Evolutionary conservation across 805 yeast genomes (phyloP).

Genomic region (Saccharomycopsis amapae): DNA sequence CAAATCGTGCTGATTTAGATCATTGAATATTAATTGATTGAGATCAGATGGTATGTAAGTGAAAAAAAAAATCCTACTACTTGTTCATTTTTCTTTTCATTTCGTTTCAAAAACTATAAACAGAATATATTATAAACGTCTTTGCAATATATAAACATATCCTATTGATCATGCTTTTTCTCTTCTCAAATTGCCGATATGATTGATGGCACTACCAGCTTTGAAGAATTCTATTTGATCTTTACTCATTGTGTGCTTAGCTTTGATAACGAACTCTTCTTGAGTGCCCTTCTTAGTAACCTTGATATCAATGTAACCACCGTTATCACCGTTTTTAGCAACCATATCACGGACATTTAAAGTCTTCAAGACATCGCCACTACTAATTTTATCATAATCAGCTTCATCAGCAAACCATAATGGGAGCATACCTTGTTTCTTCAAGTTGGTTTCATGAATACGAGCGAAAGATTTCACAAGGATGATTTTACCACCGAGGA

Average conservation of each 20-base stretch:
- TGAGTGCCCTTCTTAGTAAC: conserved; percentile 74
- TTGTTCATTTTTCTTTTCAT: neutral
- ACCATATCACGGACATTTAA: conserved; percentile 69
- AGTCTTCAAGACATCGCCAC: conserved; percentile 77
- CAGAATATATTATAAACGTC: neutral
- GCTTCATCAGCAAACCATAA: conserved; percentile 83
- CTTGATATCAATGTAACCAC: conserved; percentile 65
- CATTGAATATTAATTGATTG: too few relatives aligned
- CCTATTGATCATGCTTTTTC: conserved; percentile 6
- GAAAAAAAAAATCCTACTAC: neutral
- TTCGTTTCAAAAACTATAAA: too few relatives aligned
- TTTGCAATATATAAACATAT: neutral
- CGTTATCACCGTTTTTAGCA: conserved; percentile 77
- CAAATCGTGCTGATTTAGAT: too few relatives aligned
- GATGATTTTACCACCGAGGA: conserved; percentile 84
- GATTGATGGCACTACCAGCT: conserved; percentile 95
- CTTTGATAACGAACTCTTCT: conserved; percentile 57
- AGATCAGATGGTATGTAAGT: too few relatives aligned
- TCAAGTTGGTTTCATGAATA: conserved; percentile 95
- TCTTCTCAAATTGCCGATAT: conserved; percentile 60
- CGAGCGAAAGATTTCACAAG: conserved; percentile 94
- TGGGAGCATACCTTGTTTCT: conserved; percentile 97
- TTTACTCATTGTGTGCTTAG: conserved; percentile 93
- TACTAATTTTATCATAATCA: conserved; percentile 74
- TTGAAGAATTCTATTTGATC: conserved; percentile 95